Base-by-base conservation (phyloP, 2,329 filamentous ascomycete species). In the Colletotrichum eremochloae region DNA sequence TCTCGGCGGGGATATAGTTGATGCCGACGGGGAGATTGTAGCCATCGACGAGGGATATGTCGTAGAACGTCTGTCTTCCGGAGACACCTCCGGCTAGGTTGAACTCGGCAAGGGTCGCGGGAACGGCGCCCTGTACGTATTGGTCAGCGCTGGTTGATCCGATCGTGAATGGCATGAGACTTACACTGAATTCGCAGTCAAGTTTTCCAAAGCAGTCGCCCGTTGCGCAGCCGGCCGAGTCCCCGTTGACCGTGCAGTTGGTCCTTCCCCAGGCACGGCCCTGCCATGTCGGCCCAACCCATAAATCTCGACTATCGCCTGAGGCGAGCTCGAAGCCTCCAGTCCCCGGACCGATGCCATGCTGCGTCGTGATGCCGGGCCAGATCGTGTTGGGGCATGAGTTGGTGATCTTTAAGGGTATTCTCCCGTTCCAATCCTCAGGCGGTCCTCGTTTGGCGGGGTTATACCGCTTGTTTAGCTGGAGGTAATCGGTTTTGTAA, bases 181-280 rank as follows among this genome's bases (percentile, higher is more conserved):
- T 83, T 84, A 94, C 92, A 73, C 91, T 90, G 76, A 89, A 89
- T 76, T 88, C 84, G 82, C 93, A 97, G 77, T 92, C 84, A 71
- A 96, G 77, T 71, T 89, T 87, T 6, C 91, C 90, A 71, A 90
- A 90, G 80, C 94, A 96, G 80, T 96, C 94, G 9, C 94, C 94
- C 2, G 93, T 94, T 63, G 85, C 80, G 81, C 94, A 96, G 31
- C 92, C 90, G 63, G 86, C 90, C 1, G 91, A 92, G 60, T 90
- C 87, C 20, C 85, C 85, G 76, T 91, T 90, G 80, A 95, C 94
- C 50, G 89, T 93, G 82, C 94, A 97, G 79, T 96, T 96, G 24
- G 94, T 96, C 66, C 94, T 87, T 15, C 91, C 94, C 94, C 94
- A 96, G 38, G 96, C 85, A 66, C 94, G 89, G 12, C 94, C 94